A percentile compares a stretch with the other conserved stretches of the same genome.
Conservation (phyloP, 2,329 filamentous ascomycete species). For the Pezizomycotina sp. region DNA sequence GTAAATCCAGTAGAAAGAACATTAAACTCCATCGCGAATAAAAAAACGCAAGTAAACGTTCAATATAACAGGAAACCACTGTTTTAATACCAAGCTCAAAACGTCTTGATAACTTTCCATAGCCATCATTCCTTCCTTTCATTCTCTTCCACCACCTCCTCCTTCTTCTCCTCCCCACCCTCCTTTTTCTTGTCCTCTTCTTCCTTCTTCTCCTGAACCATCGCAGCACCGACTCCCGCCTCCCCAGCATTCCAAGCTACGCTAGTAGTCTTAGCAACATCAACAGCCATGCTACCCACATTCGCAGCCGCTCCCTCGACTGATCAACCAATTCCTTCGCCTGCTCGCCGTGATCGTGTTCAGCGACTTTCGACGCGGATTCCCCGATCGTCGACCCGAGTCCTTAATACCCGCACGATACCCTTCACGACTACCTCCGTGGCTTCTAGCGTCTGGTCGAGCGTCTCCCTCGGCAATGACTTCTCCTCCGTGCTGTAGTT, state of each 20-base stretch:
- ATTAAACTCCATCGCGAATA: no score
- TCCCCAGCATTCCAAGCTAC: constrained; percentile 17
- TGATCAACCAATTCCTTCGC: constrained; percentile 20
- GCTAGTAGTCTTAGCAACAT: constrained; percentile 19
- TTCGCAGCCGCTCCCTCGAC: constrained; percentile 14
- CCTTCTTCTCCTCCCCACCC: no score
- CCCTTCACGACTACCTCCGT: constrained; percentile 9
- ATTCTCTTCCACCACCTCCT: no score
- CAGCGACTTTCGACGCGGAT: constrained; percentile 10
- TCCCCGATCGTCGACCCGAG: constrained; percentile 13
- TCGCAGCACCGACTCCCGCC: constrained; percentile 18
- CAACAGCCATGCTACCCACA: constrained; percentile 9
- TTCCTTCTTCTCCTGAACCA: no score
- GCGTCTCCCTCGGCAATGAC: constrained; percentile 17
- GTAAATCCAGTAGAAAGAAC: no score
- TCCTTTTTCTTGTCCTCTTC: no score
- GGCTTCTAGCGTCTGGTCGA: constrained; percentile 17
- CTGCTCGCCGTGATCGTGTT: constrained; percentile 19
- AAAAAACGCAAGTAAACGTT: no score
- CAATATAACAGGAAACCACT: no score
- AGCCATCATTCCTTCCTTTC: no score
- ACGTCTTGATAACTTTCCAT: no score
- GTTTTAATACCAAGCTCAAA: no score
- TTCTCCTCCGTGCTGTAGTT: constrained; percentile 5
- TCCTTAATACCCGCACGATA: constrained; percentile 11